These are phyloP conservation scores for Gossypium bickii DNA, from an alignment of 345 rosid species.

Conservation along the genomic window DNA sequence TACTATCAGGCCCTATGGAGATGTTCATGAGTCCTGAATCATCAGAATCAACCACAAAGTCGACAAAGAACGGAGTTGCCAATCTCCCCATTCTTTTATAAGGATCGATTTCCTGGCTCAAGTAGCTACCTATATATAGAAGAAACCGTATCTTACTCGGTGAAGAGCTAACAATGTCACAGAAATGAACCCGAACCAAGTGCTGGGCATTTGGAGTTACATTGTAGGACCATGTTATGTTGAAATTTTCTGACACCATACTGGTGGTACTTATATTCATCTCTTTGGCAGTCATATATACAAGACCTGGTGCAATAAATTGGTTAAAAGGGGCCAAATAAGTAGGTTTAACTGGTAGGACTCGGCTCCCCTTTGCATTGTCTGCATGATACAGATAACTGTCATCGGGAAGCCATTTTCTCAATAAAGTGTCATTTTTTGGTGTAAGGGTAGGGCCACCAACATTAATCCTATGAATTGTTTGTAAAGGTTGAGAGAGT, in stretches of 20 bases:
- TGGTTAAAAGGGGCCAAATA: conserved; percentile 1
- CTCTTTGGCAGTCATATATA: conserved; percentile 41
- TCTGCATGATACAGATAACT: conserved; percentile 16
- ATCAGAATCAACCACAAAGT: conserved; percentile 43
- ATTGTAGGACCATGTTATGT: conserved; percentile 43
- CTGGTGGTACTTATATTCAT: conserved; percentile 10
- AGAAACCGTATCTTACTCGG: conserved; percentile 16
- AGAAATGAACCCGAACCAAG: conserved; percentile 55
- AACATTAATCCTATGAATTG: conserved; percentile 39
- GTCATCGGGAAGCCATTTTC: conserved; percentile 43
- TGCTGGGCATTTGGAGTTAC: conserved; percentile 35
- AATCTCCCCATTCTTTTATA: rapidly evolving
- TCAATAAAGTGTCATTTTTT: conserved; percentile 31
- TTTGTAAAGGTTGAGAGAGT: conserved; percentile 27
- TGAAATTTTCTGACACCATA: not conserved
- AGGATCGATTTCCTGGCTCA: conserved; percentile 23
- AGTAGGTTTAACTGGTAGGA: not conserved
- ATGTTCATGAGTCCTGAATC: conserved; percentile 33
- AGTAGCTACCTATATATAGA: conserved; percentile 32
- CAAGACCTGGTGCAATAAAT: conserved; percentile 36
- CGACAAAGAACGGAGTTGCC: conserved; percentile 36
- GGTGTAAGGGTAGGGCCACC: conserved; percentile 36
- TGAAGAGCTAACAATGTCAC: conserved; percentile 29
- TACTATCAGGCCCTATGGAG: conserved; percentile 25
- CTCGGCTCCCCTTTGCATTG: not conserved